These are phyloP conservation scores for Mucuna pruriens DNA, from an alignment of 306 rosid genomes.

Conservation along the genomic window DNA sequence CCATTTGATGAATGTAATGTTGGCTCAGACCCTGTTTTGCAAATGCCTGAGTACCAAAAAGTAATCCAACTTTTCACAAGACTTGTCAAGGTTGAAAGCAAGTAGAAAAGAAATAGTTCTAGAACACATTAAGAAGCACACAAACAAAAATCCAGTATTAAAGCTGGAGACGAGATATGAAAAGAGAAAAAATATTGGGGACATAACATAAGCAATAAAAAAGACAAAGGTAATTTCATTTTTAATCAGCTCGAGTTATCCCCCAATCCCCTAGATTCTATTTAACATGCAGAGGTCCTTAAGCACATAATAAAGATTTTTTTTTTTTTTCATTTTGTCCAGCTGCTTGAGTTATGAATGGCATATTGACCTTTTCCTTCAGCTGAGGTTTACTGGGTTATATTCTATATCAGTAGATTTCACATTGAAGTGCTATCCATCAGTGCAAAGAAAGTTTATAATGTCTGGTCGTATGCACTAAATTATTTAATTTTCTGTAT, in stretches of 20 bases:
- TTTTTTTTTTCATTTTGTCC: neutral
- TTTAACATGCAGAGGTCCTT: slow-evolving; percentile 26
- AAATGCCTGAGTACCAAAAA: slow-evolving; percentile 61
- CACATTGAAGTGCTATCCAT: slow-evolving; percentile 10
- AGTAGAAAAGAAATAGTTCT: slow-evolving; percentile 18
- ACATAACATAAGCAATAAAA: slow-evolving; percentile 20
- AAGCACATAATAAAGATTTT: slow-evolving; percentile 14
- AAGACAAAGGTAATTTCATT: neutral
- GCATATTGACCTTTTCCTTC: slow-evolving; percentile 1
- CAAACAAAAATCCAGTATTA: slow-evolving; percentile 6
- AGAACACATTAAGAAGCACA: slow-evolving; percentile 8
- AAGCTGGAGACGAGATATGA: neutral
- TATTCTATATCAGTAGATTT: slow-evolving; percentile 21
- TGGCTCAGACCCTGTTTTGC: slow-evolving; percentile 61
- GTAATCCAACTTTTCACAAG: slow-evolving; percentile 26
- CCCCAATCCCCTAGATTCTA: neutral
- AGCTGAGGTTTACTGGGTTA: neutral
- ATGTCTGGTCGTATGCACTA: slow-evolving; percentile 5
- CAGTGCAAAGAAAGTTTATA: slow-evolving; percentile 8
- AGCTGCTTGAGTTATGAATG: neutral
- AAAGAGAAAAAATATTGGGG: slow-evolving; percentile 10
- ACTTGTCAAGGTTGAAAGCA: slow-evolving; percentile 4
- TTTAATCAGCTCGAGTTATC: neutral
- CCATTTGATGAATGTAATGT: slow-evolving; percentile 83
- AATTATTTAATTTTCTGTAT: neutral